Percentiles rank a stretch among this genome's conserved stretches.
phyloP scores from a whole-genome alignment of 148 eudicot genomes.

The Rhododendron williamsianum region DNA sequence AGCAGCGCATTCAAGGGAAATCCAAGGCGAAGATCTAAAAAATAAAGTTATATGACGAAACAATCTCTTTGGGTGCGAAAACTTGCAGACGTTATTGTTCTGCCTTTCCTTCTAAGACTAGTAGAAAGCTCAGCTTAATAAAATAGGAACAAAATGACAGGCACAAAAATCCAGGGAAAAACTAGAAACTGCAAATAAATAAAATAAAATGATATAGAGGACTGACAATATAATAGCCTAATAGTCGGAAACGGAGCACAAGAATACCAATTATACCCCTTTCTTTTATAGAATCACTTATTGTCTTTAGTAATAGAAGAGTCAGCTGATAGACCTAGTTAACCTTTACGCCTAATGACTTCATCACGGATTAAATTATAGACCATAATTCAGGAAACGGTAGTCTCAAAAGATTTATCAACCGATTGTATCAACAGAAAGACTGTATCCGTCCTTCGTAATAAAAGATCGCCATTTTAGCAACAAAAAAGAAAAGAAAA shows the following conservation, averaged over 20 bases:
- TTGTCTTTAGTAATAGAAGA: too few species aligned
- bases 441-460: too few species aligned
- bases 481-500: not conserved
- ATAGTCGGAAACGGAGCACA: not conserved
- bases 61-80: not conserved
- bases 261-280: not conserved
- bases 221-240: not conserved
- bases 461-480: not conserved
- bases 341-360: not conserved
- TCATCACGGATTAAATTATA: not conserved
- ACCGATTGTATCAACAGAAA: too few species aligned
- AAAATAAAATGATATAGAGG: not conserved
- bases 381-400: not conserved
- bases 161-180: not conserved
- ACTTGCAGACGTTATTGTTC: not conserved
- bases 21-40: not conserved
- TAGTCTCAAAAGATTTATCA: not conserved
- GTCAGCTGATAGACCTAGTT: too few species aligned
- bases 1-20: not conserved
- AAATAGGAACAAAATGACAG: not conserved
- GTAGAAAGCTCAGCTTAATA: not conserved
- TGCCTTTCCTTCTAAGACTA: not conserved
- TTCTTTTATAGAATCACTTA: not conserved
- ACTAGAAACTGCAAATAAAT: not conserved
- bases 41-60: not conserved